Evolutionary conservation across 208 protist genomes (phyloP).

Genomic region (Tritrichomonas foetus): DNA sequence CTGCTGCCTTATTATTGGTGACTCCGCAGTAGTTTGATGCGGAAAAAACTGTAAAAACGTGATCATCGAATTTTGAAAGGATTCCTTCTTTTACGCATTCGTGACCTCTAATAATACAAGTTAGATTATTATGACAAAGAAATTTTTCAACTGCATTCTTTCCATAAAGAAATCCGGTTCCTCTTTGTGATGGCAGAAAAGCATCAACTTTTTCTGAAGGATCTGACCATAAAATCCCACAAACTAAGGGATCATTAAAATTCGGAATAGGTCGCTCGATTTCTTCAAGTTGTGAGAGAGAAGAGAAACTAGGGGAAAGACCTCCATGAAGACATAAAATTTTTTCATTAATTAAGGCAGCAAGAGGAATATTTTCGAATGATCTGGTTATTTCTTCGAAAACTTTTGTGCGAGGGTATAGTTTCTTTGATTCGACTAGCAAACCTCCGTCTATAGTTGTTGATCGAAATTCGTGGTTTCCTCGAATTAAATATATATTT

Average conservation of each 20-base stretch:
- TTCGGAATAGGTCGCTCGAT: conserved; percentile 80
- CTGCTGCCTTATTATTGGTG: neutral
- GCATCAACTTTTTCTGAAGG: conserved; percentile 49
- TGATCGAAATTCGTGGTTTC: neutral
- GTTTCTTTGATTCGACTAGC: neutral
- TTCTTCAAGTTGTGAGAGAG: conserved; percentile 68
- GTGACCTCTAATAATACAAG: neutral
- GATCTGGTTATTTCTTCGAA: conserved; percentile 40
- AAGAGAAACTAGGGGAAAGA: conserved; percentile 64
- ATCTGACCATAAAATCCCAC: conserved; percentile 53
- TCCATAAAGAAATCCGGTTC: neutral
- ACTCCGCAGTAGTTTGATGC: neutral
- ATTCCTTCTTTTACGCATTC: too few relatives aligned
- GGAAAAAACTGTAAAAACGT: neutral
- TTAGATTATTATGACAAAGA: neutral
- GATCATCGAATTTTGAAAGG: neutral
- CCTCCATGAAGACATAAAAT: conserved; percentile 67
- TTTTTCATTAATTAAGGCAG: conserved; percentile 59
- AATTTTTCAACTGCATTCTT: neutral
- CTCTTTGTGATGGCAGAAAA: neutral
- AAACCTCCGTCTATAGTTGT: neutral
- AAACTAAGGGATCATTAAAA: conserved; percentile 48
- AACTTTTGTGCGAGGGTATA: neutral
- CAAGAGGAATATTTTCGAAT: conserved; percentile 70
- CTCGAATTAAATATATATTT: neutral